phyloP scores from a whole-genome alignment of 169 alveolate genomes.

The Plasmodium gallinaceum region DNA sequence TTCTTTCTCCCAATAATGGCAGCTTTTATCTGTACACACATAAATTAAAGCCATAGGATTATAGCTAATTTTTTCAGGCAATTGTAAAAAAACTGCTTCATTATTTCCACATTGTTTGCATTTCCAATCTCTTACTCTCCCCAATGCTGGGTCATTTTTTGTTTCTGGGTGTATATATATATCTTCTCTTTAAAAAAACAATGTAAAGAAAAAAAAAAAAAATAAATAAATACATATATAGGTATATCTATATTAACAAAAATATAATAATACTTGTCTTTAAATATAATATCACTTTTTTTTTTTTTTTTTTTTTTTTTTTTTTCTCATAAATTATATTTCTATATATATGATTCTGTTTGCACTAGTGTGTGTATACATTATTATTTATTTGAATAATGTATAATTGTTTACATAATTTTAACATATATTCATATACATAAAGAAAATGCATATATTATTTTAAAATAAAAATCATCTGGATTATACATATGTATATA shows the following conservation, averaged over 20 bases:
- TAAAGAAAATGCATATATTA: no score
- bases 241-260: background rate
- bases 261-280: background rate
- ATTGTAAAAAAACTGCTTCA: constrained; percentile 92
- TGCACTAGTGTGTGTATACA: no score
- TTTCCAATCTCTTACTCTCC: constrained; percentile 91
- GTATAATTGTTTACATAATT: no score
- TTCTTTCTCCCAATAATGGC: constrained; percentile 83
- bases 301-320: no score
- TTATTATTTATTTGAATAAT: no score
- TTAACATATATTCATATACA: no score
- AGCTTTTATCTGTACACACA: constrained; percentile 90
- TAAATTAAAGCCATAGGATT: constrained; percentile 94
- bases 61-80: constrained; percentile 91
- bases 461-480: no score
- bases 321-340: no score
- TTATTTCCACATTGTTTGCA: constrained; percentile 89
- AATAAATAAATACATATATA: background rate
- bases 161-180: constrained; percentile 88
- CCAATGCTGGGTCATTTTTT: constrained; percentile 92
- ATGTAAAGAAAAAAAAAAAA: background rate
- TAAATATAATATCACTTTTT: background rate
- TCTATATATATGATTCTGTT: no score
- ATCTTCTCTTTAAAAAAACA: constrained; percentile 86
- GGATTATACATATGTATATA: no score